These are phyloP conservation scores for Zygnema cylindricum DNA, from an alignment of 139 green algal genomes.

Conservation along the genomic window DNA sequence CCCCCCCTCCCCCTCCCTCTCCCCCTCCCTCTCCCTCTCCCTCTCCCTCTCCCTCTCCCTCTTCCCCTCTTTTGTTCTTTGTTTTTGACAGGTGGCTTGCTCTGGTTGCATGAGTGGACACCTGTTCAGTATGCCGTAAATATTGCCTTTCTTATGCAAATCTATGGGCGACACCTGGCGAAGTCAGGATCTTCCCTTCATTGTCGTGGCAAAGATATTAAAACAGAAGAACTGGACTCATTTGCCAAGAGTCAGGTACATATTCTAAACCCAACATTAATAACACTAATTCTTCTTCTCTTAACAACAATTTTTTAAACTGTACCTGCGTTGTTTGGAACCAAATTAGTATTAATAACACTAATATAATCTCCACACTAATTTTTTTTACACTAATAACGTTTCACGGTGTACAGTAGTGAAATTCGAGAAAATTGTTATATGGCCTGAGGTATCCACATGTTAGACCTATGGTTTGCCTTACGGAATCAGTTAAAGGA, in stretches of 20 bases:
- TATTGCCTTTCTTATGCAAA: constrained; percentile 23
- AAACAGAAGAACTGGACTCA: neutral
- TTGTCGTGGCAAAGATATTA: neutral
- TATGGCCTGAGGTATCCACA: too few relatives aligned
- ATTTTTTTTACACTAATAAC: too few relatives aligned
- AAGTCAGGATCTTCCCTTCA: neutral
- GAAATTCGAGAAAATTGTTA: too few relatives aligned
- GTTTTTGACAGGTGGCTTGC: constrained; percentile 32
- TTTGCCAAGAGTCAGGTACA: constrained; percentile 18
- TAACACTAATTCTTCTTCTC: too few relatives aligned
- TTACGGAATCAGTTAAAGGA: too few relatives aligned
- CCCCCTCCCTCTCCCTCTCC: neutral
- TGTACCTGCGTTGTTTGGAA: too few relatives aligned
- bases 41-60: neutral
- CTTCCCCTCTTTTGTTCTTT: neutral
- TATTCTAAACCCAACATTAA: too few relatives aligned
- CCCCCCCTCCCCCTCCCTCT: neutral
- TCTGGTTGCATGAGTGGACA: constrained; percentile 4
- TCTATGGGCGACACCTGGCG: constrained; percentile 32
- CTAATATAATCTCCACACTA: too few relatives aligned
- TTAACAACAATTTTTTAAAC: too few relatives aligned
- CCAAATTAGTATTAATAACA: too few relatives aligned
- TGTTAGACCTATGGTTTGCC: too few relatives aligned
- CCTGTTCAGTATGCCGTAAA: constrained; percentile 43
- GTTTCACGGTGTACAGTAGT: too few relatives aligned